phyloP scores from a whole-genome alignment of 2,329 filamentous ascomycete species.

The Xylariomycetidae sp. region DNA sequence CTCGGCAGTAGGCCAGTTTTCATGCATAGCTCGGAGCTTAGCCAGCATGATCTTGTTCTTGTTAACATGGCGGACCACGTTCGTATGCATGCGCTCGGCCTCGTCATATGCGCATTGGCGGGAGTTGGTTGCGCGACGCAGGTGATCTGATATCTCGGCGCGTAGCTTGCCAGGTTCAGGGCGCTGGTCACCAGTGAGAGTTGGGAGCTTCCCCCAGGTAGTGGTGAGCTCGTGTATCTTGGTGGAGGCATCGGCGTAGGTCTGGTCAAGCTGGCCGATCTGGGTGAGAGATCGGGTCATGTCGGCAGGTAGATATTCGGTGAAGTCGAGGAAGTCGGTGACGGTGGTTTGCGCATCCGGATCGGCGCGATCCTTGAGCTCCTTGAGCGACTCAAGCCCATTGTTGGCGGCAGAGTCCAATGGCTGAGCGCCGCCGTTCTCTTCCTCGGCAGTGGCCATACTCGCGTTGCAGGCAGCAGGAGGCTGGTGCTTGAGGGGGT shows the following conservation, averaged over 20 bases:
- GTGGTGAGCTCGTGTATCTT: constrained; percentile 51
- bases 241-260: constrained; percentile 49
- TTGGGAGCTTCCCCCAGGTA: constrained; percentile 50
- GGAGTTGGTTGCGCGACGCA: constrained; percentile 48
- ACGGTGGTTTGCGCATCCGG: constrained; percentile 65
- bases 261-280: constrained; percentile 57
- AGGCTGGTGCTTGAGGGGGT: no score
- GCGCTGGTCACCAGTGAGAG: constrained; percentile 39
- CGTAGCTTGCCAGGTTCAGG: constrained; percentile 46
- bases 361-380: constrained; percentile 50
- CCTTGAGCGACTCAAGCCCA: constrained; percentile 38
- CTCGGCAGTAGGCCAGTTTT: constrained; percentile 50
- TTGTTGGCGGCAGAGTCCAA: constrained; percentile 28
- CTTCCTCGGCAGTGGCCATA: no score
- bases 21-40: constrained; percentile 54
- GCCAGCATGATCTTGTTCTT: constrained; percentile 52
- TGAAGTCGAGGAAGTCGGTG: constrained; percentile 64
- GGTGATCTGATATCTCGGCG: constrained; percentile 52
- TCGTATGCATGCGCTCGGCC: constrained; percentile 57
- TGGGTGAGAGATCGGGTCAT: constrained; percentile 59
- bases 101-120: constrained; percentile 56
- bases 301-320: constrained; percentile 63
- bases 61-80: constrained; percentile 55
- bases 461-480: no score
- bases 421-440: no score